Evolutionary conservation across 148 eudicot species (phyloP).

Genomic region (Rhododendron simsii): DNA sequence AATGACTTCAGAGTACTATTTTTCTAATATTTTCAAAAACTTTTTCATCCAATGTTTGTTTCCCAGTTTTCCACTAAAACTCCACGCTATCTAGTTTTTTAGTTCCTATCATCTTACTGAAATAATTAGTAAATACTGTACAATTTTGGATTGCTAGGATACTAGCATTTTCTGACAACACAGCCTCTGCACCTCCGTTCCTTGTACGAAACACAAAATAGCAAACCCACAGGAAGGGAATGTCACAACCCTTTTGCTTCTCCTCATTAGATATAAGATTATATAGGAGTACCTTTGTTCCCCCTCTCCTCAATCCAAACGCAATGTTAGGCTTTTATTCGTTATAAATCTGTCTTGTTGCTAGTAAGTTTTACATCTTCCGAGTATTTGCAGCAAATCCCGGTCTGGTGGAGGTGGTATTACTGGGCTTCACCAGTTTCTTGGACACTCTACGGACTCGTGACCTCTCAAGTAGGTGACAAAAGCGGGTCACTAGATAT

Average conservation of each 20-base stretch:
- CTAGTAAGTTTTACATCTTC: not conserved
- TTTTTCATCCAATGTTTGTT: not conserved
- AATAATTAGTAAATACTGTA: not conserved
- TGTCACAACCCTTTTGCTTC: not conserved
- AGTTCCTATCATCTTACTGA: not conserved
- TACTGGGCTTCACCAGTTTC: conserved; percentile 48
- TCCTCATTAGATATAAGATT: not conserved
- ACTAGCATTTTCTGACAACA: not conserved
- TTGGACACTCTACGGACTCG: conserved; percentile 45
- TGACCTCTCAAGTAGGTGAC: conserved; percentile 42
- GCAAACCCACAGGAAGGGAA: not conserved
- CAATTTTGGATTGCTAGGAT: not conserved
- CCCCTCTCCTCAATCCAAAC: not conserved
- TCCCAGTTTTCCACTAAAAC: not conserved
- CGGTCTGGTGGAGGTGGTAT: conserved; percentile 57
- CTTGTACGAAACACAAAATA: not conserved
- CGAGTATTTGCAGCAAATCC: conserved; percentile 30
- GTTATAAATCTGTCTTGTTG: not conserved
- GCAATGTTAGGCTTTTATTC: not conserved
- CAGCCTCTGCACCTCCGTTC: not conserved
- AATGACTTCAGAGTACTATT: not conserved
- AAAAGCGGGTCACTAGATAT: not conserved
- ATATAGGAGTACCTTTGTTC: not conserved
- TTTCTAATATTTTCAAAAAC: not conserved
- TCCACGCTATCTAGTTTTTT: not conserved